A percentile compares a stretch with the other conserved stretches of the same genome.
phyloP scores from a whole-genome alignment of 1,284 basidiomycete species.

The Coniferiporia weirii region DNA sequence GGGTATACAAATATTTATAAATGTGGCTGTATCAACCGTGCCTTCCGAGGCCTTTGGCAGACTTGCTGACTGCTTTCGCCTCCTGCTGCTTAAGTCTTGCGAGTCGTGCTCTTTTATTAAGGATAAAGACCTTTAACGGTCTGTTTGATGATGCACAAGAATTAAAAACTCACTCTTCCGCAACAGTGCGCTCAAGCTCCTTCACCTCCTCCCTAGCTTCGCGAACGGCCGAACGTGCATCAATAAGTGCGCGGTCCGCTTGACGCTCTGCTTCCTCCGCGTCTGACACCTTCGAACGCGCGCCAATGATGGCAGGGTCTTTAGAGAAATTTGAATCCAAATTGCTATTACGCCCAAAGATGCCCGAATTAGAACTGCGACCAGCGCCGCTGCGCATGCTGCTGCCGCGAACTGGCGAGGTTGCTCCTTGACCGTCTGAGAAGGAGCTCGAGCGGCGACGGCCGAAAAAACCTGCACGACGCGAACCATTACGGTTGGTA shows the following conservation, averaged over 20 bases:
- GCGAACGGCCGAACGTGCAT: constrained; percentile 41
- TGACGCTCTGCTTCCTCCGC: constrained; percentile 51
- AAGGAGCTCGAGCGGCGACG: constrained; percentile 5
- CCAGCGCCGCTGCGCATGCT: not conserved
- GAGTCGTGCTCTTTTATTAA: constrained; percentile 38
- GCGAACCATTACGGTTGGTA: not conserved
- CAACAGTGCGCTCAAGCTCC: constrained; percentile 46
- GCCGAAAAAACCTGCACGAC: constrained; percentile 9
- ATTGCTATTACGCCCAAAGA: not conserved
- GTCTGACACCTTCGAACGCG: constrained; percentile 46
- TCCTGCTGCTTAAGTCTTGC: constrained; percentile 56
- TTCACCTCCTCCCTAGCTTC: constrained; percentile 50
- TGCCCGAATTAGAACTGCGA: not conserved
- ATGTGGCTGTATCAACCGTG: constrained; percentile 49
- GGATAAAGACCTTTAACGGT: no score
- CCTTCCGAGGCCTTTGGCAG: constrained; percentile 47
- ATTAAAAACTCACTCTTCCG: constrained; percentile 46
- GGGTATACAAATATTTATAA: no score
- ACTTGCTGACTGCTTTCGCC: constrained; percentile 51
- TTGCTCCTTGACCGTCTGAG: constrained; percentile 3
- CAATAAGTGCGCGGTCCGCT: constrained; percentile 47
- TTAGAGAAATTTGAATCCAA: constrained; percentile 20
- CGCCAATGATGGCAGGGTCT: constrained; percentile 47
- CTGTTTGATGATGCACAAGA: not conserved
- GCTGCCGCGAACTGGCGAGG: not conserved